phyloP scores from a whole-genome alignment of 331 rosid genomes.

The Dryas integrifolia region DNA sequence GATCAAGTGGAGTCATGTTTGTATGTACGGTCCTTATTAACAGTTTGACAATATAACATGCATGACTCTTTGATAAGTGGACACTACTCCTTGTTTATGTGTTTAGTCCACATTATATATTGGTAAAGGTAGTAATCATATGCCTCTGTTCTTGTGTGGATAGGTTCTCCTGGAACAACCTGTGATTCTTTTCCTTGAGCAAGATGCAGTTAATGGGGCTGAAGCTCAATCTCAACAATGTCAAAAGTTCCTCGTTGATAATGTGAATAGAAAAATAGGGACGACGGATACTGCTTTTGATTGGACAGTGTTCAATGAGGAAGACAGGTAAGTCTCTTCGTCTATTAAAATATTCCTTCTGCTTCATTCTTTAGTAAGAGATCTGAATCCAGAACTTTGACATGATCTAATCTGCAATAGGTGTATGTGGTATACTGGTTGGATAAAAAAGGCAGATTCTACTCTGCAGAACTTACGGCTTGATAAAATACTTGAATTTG shows the following conservation, averaged over 20 bases:
- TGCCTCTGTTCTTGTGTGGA: conserved; percentile 25
- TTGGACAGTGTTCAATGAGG: conserved; percentile 36
- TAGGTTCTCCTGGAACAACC: conserved; percentile 83
- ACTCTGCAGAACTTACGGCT: conserved; percentile 42
- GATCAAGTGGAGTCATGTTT: background rate
- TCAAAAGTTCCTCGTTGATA: conserved; percentile 36
- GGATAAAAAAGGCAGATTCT: conserved; percentile 35
- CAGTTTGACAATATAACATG: background rate
- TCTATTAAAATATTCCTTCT: background rate
- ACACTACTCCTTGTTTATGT: background rate
- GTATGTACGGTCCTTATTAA: background rate
- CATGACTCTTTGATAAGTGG: background rate
- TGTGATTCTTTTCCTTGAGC: conserved; percentile 53
- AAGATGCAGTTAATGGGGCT: conserved; percentile 36
- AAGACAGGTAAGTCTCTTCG: conserved; percentile 51
- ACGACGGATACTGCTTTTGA: conserved; percentile 34
- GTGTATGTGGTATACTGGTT: conserved; percentile 61
- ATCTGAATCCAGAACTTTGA: conserved; percentile 10
- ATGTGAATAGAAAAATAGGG: conserved; percentile 26
- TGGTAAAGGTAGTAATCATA: conserved; percentile 6
- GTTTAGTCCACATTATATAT: background rate
- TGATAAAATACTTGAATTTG: conserved; percentile 28
- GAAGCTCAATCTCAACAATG: conserved; percentile 40
- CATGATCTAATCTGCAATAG: conserved; percentile 38
- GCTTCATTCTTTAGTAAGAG: background rate